Evolutionary conservation across 805 yeast species (phyloP).

Genomic region (Yamadazyma akitaensis): DNA sequence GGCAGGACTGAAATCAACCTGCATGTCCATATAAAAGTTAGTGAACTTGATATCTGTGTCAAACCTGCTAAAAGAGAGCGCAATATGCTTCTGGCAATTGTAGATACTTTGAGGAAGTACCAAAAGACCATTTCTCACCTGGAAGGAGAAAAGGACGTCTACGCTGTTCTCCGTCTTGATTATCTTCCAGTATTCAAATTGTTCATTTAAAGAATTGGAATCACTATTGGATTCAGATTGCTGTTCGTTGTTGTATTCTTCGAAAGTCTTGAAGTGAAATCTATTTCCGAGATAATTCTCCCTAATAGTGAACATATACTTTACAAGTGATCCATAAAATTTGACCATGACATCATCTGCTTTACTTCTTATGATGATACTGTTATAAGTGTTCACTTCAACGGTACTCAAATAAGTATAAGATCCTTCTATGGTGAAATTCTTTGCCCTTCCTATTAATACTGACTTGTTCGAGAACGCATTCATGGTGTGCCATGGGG

Average conservation of each 20-base stretch:
- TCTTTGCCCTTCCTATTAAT: constrained; percentile 63
- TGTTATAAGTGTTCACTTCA: constrained; percentile 67
- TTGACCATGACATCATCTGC: constrained; percentile 68
- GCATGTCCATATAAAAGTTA: constrained; percentile 90
- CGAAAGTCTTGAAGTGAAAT: constrained; percentile 79
- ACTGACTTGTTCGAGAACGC: constrained; percentile 59
- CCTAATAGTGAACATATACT: constrained; percentile 68
- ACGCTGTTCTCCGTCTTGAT: constrained; percentile 64
- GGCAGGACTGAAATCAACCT: constrained; percentile 66
- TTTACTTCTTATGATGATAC: constrained; percentile 58
- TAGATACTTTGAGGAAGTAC: constrained; percentile 73
- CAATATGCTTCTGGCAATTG: constrained; percentile 57
- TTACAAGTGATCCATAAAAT: constrained; percentile 75
- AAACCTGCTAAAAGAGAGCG: constrained; percentile 59
- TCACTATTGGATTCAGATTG: neutral
- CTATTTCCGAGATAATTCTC: constrained; percentile 91
- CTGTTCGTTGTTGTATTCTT: constrained; percentile 59
- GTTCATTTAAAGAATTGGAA: constrained; percentile 8
- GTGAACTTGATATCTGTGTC: constrained; percentile 83
- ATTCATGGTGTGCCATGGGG: constrained; percentile 87
- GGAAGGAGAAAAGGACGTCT: constrained; percentile 71
- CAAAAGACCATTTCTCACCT: constrained; percentile 66
- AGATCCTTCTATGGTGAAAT: constrained; percentile 60
- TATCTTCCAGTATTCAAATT: constrained; percentile 31
- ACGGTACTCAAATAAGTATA: constrained; percentile 58